A percentile compares a stretch with the other conserved stretches of the same genome.
Evolutionary conservation across 371 early-diverging fungal species (phyloP).

Genomic region (Catenaria anguillulae): DNA sequence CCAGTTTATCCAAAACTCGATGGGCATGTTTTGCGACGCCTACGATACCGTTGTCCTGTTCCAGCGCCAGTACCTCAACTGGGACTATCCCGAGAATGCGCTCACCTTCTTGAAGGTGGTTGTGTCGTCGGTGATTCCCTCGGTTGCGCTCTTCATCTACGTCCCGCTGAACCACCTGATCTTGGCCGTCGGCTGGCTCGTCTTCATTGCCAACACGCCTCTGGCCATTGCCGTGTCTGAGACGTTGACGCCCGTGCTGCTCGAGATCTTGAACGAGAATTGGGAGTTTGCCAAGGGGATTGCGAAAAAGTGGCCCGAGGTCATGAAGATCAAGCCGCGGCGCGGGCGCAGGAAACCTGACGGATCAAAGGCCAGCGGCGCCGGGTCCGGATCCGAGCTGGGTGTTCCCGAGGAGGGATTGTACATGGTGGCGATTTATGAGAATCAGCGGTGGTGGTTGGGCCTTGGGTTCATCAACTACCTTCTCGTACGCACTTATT

Average conservation of each 20-base stretch:
- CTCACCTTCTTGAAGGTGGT: background rate
- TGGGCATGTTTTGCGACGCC: slow-evolving; percentile 22
- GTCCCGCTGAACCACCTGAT: slow-evolving; percentile 4
- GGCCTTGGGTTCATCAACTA: slow-evolving; percentile 6
- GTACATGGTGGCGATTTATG: slow-evolving; percentile 4
- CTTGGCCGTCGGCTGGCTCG: background rate
- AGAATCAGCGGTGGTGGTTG: slow-evolving; percentile 7
- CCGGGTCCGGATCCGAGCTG: background rate
- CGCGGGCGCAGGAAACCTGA: too few species aligned
- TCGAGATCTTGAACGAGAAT: background rate
- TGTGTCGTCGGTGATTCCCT: background rate
- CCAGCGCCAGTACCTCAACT: background rate
- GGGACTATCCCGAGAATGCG: slow-evolving; percentile 3
- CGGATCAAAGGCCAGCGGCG: too few species aligned
- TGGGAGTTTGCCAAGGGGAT: slow-evolving; percentile 2
- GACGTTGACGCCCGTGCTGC: slow-evolving; percentile 1
- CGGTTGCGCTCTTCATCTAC: background rate
- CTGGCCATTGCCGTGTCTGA: slow-evolving; percentile 1
- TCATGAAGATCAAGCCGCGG: slow-evolving; percentile 2
- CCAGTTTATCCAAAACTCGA: slow-evolving; percentile 35
- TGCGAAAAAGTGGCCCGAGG: slow-evolving; percentile 2
- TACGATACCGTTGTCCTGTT: slow-evolving; percentile 13
- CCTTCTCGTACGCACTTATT: too few species aligned
- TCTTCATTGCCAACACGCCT: slow-evolving; percentile 2
- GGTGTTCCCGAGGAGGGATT: background rate